Evolutionary conservation across 1,139 yeast species (phyloP).

Genomic region (Taphrina flavorubra): DNA sequence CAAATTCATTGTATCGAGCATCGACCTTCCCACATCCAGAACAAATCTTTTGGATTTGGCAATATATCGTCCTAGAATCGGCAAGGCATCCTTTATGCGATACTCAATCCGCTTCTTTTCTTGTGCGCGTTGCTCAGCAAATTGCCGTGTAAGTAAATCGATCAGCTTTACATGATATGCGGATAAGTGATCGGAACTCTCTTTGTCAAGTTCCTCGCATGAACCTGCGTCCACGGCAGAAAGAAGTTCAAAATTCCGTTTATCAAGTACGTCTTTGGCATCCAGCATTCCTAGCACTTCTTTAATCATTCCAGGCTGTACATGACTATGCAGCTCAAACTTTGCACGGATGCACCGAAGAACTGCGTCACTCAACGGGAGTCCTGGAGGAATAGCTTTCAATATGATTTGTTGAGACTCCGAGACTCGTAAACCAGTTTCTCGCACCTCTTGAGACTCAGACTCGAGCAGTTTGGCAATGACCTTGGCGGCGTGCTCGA

Average conservation of each 20-base stretch:
- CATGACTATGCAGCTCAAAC: not conserved
- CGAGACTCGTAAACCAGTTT: not conserved
- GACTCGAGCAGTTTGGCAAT: not conserved
- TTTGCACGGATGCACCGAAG: conserved; percentile 6
- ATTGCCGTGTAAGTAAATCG: conserved; percentile 25
- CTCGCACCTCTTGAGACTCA: not conserved
- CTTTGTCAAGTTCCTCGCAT: not conserved
- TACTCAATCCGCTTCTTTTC: conserved; percentile 22
- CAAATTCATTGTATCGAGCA: conserved; percentile 34
- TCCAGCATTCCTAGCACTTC: not conserved
- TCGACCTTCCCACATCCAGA: not conserved
- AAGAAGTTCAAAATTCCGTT: not conserved
- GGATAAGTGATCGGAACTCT: not conserved
- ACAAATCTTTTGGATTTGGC: conserved; percentile 3
- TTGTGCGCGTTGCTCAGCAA: conserved; percentile 36
- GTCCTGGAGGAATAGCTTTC: not conserved
- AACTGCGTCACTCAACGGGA: not conserved
- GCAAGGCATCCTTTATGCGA: not conserved
- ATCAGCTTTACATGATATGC: conserved; percentile 10
- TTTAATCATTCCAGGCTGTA: not conserved
- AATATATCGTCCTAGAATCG: not conserved
- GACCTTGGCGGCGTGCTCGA: conserved; percentile 11
- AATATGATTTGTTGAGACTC: not conserved
- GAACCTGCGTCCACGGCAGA: not conserved
- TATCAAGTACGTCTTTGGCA: not conserved